Conservation (phyloP, 768 basidiomycete genomes). For the Podaxis sp. region DNA sequence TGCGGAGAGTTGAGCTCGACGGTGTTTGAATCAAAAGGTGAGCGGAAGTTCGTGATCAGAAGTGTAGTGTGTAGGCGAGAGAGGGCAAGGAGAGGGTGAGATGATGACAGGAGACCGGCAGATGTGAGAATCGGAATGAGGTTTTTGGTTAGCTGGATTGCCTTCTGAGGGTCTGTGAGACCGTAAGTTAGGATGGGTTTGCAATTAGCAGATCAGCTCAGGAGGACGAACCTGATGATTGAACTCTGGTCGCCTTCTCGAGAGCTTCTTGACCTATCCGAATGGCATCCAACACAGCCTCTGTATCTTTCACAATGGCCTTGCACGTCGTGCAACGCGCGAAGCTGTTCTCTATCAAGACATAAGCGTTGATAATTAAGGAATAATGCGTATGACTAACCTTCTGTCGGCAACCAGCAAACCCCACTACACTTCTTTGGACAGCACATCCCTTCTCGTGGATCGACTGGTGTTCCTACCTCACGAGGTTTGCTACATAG, state of each 20-base stretch:
- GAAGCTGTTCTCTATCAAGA: constrained; percentile 42
- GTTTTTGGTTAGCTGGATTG: constrained; percentile 60
- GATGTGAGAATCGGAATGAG: constrained; percentile 65
- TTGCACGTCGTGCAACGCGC: constrained; percentile 59
- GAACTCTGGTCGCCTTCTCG: constrained; percentile 65
- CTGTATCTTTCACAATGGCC: constrained; percentile 44
- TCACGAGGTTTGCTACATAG: constrained; percentile 42
- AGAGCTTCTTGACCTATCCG: constrained; percentile 74
- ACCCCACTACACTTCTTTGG: constrained; percentile 66
- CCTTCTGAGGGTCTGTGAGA: constrained; percentile 53
- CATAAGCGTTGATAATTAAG: background rate
- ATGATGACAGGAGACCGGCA: constrained; percentile 58
- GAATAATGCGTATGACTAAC: constrained; percentile 29
- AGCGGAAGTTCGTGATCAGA: constrained; percentile 51
- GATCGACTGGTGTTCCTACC: constrained; percentile 44
- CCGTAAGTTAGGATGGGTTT: background rate
- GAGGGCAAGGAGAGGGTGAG: constrained; percentile 78
- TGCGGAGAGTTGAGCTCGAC: constrained; percentile 28
- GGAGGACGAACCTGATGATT: constrained; percentile 50
- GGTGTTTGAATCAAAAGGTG: constrained; percentile 18
- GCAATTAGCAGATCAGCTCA: background rate
- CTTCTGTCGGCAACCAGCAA: constrained; percentile 62
- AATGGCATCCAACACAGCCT: constrained; percentile 60
- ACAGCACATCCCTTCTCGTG: constrained; percentile 68
- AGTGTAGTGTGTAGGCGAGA: constrained; percentile 71